A percentile compares a stretch with the other conserved stretches of the same genome.
Evolutionary conservation across 2,329 filamentous ascomycete genomes (phyloP).

Genomic region (Phialophora expanda): DNA sequence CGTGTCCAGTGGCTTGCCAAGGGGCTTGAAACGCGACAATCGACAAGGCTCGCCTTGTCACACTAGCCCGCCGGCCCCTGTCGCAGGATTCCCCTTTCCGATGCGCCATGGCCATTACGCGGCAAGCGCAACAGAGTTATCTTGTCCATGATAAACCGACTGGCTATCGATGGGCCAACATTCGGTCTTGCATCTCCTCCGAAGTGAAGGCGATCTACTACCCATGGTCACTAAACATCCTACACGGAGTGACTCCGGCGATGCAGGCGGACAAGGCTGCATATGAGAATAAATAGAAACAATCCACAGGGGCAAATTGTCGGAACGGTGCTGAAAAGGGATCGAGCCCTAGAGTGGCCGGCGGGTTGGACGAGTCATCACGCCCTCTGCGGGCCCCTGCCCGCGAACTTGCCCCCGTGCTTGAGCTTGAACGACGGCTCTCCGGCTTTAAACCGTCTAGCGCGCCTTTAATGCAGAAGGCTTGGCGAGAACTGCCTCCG

Average conservation of each 20-base stretch:
- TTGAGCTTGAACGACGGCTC: neutral
- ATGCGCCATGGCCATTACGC: conserved; percentile 21
- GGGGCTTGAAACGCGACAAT: conserved; percentile 10
- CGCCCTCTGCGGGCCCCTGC: no score
- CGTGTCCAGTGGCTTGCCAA: conserved; percentile 33
- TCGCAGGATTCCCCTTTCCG: conserved; percentile 1
- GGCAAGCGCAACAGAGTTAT: conserved; percentile 13
- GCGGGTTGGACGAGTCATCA: neutral
- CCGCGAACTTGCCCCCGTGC: neutral
- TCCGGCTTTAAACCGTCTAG: conserved; percentile 3
- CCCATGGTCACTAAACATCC: neutral
- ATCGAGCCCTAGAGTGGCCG: neutral
- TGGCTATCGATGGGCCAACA: neutral
- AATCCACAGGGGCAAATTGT: conserved; percentile 5
- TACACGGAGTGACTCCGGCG: conserved; percentile 19
- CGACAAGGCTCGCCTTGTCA: conserved; percentile 5
- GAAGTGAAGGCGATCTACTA: neutral
- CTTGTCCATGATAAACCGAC: neutral
- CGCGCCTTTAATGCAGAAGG: conserved; percentile 3
- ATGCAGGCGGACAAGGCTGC: conserved; percentile 18
- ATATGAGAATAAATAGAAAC: conserved; percentile 22
- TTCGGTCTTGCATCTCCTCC: conserved; percentile 12
- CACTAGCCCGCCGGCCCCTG: conserved; percentile 18
- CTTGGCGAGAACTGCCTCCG: neutral
- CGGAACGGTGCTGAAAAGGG: neutral